A percentile compares a stretch with the other conserved stretches of the same genome.
These are phyloP conservation scores for Talaromyces sp. DNA, from an alignment of 2,329 filamentous ascomycete species.

Conservation along the genomic window DNA sequence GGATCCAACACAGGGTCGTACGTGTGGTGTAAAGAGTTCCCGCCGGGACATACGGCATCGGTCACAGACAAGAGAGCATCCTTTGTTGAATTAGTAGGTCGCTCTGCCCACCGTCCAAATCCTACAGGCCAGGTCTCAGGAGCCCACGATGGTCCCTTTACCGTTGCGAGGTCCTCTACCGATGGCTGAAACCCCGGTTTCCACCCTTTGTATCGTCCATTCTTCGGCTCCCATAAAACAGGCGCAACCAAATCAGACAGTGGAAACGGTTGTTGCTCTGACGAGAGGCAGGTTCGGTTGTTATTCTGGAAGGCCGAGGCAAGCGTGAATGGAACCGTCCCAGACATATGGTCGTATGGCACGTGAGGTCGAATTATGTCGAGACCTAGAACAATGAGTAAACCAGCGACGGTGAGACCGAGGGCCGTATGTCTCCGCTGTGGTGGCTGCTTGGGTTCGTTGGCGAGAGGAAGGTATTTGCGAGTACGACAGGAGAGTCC, in stretches of 20 bases:
- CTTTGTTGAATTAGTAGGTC: not conserved
- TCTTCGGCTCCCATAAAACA: conserved; percentile 30
- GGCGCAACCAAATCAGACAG: conserved; percentile 27
- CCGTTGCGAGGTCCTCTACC: conserved; percentile 17
- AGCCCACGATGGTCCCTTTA: conserved; percentile 26
- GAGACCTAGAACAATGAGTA: conserved; percentile 17
- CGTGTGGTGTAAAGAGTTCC: conserved; percentile 18
- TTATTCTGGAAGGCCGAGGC: conserved; percentile 24
- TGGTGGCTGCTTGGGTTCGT: conserved; percentile 8
- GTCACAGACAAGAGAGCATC: not conserved
- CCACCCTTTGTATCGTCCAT: conserved; percentile 34
- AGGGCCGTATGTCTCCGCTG: not conserved
- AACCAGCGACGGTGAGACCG: not conserved
- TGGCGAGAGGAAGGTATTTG: conserved; percentile 20
- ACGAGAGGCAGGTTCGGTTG: conserved; percentile 5
- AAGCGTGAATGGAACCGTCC: conserved; percentile 31
- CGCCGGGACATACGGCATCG: conserved; percentile 13
- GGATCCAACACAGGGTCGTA: conserved; percentile 34
- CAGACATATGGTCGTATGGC: conserved; percentile 34
- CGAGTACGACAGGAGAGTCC: conserved; percentile 22
- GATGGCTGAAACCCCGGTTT: conserved; percentile 25
- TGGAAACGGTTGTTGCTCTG: conserved; percentile 27
- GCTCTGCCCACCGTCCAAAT: conserved; percentile 28
- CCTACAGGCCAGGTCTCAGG: conserved; percentile 27
- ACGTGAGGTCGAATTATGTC: conserved; percentile 29